Conservation (phyloP, 768 basidiomycete species). For the Hericium alpestre region DNA sequence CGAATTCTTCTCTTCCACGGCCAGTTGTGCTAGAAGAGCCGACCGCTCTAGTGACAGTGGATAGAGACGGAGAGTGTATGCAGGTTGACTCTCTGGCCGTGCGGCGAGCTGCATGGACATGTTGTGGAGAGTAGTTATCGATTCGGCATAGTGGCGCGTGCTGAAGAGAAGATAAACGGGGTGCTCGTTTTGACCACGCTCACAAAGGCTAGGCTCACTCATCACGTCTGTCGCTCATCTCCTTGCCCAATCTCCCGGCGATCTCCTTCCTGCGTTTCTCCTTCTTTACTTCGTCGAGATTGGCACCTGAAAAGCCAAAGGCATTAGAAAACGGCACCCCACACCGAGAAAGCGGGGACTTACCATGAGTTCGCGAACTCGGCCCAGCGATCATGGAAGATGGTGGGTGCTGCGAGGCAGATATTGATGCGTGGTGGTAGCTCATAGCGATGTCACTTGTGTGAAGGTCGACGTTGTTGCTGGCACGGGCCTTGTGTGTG, state of each 20-base stretch:
- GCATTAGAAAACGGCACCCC: neutral
- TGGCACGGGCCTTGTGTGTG: conserved; percentile 30
- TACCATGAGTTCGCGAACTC: conserved; percentile 4
- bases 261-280: conserved; percentile 63
- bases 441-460: conserved; percentile 21
- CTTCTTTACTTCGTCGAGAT: conserved; percentile 37
- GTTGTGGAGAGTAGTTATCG: conserved; percentile 47
- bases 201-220: conserved; percentile 38
- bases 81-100: conserved; percentile 51
- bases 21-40: conserved; percentile 55
- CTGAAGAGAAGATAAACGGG: conserved; percentile 22
- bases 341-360: neutral
- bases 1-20: conserved; percentile 58
- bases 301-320: conserved; percentile 8
- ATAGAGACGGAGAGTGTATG: conserved; percentile 64
- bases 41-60: conserved; percentile 70
- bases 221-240: conserved; percentile 64
- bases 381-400: conserved; percentile 26
- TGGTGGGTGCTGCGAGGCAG: conserved; percentile 32
- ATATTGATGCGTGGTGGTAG: conserved; percentile 31
- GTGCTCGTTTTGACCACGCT: conserved; percentile 3
- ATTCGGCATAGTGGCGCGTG: conserved; percentile 52
- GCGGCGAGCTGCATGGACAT: conserved; percentile 53
- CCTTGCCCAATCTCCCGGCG: conserved; percentile 60
- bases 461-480: conserved; percentile 12